Evolutionary conservation across 2,329 filamentous ascomycete genomes (phyloP).

Genomic region (Aplosporella prunicola): DNA sequence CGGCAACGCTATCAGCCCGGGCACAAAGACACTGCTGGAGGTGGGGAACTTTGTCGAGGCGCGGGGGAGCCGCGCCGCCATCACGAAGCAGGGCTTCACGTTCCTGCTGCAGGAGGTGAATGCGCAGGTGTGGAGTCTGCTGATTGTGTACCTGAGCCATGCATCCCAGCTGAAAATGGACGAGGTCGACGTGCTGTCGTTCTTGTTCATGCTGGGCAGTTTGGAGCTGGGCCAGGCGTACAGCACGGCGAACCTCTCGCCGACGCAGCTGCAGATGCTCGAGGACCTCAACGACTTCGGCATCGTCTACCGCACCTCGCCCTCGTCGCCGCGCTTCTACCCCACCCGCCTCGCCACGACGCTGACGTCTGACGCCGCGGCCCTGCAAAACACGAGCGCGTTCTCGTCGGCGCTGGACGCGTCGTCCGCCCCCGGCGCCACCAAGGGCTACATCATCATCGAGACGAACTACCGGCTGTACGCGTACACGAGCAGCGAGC

Average conservation of each 20-base stretch:
- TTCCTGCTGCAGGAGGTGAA: conserved; percentile 93
- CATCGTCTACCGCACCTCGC: conserved; percentile 60
- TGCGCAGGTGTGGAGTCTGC: conserved; percentile 90
- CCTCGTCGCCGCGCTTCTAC: conserved; percentile 53
- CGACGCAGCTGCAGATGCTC: conserved; percentile 80
- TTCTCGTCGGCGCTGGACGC: conserved; percentile 56
- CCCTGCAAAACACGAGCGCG: conserved; percentile 60
- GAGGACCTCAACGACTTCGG: conserved; percentile 85
- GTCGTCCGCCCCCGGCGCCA: conserved; percentile 25
- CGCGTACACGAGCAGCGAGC: conserved; percentile 86
- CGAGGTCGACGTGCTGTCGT: conserved; percentile 86
- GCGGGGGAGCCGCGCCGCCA: conserved; percentile 49
- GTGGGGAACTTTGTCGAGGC: conserved; percentile 70
- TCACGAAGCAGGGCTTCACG: conserved; percentile 88
- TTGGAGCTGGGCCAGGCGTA: conserved; percentile 88
- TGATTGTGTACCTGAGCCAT: conserved; percentile 87
- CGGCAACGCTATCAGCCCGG: conserved; percentile 33
- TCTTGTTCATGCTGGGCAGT: conserved; percentile 89
- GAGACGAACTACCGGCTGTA: conserved; percentile 98
- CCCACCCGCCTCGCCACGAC: conserved; percentile 91
- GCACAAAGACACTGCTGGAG: conserved; percentile 76
- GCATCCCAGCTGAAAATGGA: conserved; percentile 61
- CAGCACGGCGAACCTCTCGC: conserved; percentile 72
- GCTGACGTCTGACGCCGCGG: conserved; percentile 67
- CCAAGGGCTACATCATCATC: conserved; percentile 80